Evolutionary conservation across 495 filamentous ascomycete species (phyloP).

Genomic region (Oidiodendron maius): DNA sequence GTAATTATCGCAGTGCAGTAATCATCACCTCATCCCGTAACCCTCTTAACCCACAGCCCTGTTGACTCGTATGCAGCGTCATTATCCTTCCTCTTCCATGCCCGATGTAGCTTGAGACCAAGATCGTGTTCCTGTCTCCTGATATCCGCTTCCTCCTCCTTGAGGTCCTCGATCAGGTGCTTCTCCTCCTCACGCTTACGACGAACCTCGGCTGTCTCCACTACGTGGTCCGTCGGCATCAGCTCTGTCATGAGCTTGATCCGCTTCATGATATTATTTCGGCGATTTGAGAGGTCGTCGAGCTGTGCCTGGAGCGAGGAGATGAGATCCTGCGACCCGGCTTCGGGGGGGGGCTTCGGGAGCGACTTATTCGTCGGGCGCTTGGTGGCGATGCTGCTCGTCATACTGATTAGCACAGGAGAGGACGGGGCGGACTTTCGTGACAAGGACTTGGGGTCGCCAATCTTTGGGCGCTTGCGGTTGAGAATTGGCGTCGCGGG

Average conservation of each 20-base stretch:
- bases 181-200: constrained; percentile 61
- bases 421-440: constrained; percentile 18
- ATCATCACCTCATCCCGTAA: constrained; percentile 38
- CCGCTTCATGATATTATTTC: constrained; percentile 62
- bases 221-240: constrained; percentile 47
- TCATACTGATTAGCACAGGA: constrained; percentile 22
- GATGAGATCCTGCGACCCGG: constrained; percentile 52
- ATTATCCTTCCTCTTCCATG: constrained; percentile 68
- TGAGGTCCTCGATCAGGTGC: constrained; percentile 61
- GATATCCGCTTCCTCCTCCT: constrained; percentile 71
- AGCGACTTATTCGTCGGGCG: constrained; percentile 41
- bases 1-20: too few species aligned
- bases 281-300: constrained; percentile 57
- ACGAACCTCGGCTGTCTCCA: constrained; percentile 36
- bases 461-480: constrained; percentile 17
- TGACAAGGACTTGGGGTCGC: constrained; percentile 1
- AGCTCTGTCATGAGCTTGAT: constrained; percentile 67
- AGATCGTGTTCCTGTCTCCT: constrained; percentile 79
- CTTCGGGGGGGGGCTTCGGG: constrained; percentile 51
- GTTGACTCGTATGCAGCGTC: constrained; percentile 59
- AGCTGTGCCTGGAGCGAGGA: constrained; percentile 60
- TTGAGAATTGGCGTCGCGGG: constrained; percentile 8
- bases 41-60: constrained; percentile 76
- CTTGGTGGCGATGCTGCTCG: constrained; percentile 1
- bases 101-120: constrained; percentile 74